Evolutionary conservation across 306 rosid species (phyloP), one percentile per base, ranked within the genome.

Genomic region (Glycyrrhiza uralensis): DNA sequence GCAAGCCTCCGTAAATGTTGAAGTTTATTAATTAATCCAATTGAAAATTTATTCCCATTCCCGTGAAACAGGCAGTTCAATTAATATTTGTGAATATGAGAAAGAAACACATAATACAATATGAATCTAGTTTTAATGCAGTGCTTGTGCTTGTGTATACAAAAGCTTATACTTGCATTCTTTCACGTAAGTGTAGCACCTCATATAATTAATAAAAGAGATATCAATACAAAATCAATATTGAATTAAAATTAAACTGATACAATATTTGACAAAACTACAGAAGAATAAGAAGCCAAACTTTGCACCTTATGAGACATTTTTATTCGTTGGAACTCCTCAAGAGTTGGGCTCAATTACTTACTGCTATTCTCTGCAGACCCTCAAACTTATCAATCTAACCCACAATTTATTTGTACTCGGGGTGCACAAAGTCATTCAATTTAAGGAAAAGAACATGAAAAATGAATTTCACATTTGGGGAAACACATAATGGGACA

Each of bases 381-480:
- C 45, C 44, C 54, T 49, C 55, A 64, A 19, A 36, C n/a, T 35
- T 38, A 39, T 32, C 22, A 14, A 39, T 15, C 19, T 7, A 41
- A 50, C 29, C 38, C 7, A 35, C 28, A 35, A 20, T 61, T 42
- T 49, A 17, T 54, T 17, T 61, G 50, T 71, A 36, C 66, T 47
- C 47, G 10, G 41, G 17, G 68, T 71, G 49, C 33, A 23, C 44
- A 51, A 66, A 66, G 11, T 17, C 50, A 59, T 69, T 75, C 28
- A 60, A 12, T 51, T 32, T 23, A 33, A 63, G 45, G 10, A 65
- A 57, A 78, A 17, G 12, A 44, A 45, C 58, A 68, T 55, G 29
- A 64, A 79, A n/a, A 24, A 39, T 51, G 38, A 69, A 63, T 19
- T 28, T 66, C 46, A 49, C 52, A 39, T 50, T 36, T 28, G 2